Base-by-base conservation (phyloP, 2,329 filamentous ascomycete genomes). In the Sarocladium oryzae region DNA sequence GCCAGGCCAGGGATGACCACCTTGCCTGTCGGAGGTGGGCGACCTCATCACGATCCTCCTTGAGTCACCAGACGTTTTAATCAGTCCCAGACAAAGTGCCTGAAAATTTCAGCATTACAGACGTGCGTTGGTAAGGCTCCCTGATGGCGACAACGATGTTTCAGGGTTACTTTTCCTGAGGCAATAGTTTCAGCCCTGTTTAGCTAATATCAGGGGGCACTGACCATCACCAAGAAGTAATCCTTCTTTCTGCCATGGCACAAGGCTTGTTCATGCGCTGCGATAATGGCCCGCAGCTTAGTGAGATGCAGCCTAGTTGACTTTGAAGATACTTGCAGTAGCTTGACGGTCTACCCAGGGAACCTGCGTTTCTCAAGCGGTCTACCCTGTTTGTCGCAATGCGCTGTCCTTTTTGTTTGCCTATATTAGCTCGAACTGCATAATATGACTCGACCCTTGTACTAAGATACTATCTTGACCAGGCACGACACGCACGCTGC, bases 111-210 rank as follows among this genome's bases (percentile, higher is more conserved):
- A n/a, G n/a, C n/a, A n/a, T n/a, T n/a, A n/a, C n/a, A n/a, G n/a
- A n/a, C n/a, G n/a, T n/a, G n/a, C n/a, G n/a, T n/a, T n/a, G n/a
- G n/a, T n/a, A n/a, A 21, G 10, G 16, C 4, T 23, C 37, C 13
- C 23, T 15, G 37, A 6, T 8, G 40, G 10, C 24, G 23, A 20
- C 13, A 13, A n/a, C 4, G 10, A 15, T n/a, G 40, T 45, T 45
- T 45, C 40, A 45, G 37, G 13, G 18, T 28, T 24, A 16, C 9
- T 15, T 45, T 24, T 16, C 18, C 21, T 20, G 24, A 28, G 40
- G 40, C 23, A n/a, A 45, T 45, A 45, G 40, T 45, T 45, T 45
- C 40, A 45, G 40, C 40, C 40, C n/a, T 28, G 23, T 40, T 21
- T 36, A 36, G n/a, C 7, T 36, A n/a, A 8, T n/a, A 23, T n/a